phyloP scores from a whole-genome alignment of 2,329 filamentous ascomycete genomes.

The Fusarium duplospermum region DNA sequence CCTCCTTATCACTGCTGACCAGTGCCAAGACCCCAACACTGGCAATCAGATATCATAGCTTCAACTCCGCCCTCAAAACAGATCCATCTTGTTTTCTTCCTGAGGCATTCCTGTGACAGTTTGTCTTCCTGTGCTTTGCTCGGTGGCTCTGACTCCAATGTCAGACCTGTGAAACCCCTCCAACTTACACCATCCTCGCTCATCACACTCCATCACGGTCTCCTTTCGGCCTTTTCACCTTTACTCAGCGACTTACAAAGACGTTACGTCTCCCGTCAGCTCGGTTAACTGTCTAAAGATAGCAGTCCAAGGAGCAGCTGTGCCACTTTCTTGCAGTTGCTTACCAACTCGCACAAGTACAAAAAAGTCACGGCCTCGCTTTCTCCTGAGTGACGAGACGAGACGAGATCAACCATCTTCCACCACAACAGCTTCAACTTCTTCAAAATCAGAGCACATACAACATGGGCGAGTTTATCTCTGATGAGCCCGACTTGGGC shows the following conservation, averaged over 20 bases:
- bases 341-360: constrained; percentile 17
- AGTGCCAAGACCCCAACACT: not conserved
- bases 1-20: not conserved
- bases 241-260: not conserved
- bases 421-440: not conserved
- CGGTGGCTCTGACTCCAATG: constrained; percentile 1
- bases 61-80: not conserved
- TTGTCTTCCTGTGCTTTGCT: not conserved
- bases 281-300: not conserved
- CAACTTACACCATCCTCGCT: constrained; percentile 25
- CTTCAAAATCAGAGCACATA: not conserved
- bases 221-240: constrained; percentile 8
- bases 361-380: constrained; percentile 7
- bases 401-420: not conserved
- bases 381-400: not conserved
- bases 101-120: not conserved
- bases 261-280: not conserved
- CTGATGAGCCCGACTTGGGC: constrained; percentile 14
- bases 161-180: constrained; percentile 20
- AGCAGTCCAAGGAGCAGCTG: constrained; percentile 3
- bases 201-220: constrained; percentile 13
- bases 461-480: constrained; percentile 28
- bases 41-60: not conserved
- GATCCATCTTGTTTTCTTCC: not conserved
- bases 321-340: not conserved